Percentiles rank a stretch among this genome's conserved stretches.
Conservation (phyloP, 2,329 filamentous ascomycete genomes). For the Pyricularia sp. region DNA sequence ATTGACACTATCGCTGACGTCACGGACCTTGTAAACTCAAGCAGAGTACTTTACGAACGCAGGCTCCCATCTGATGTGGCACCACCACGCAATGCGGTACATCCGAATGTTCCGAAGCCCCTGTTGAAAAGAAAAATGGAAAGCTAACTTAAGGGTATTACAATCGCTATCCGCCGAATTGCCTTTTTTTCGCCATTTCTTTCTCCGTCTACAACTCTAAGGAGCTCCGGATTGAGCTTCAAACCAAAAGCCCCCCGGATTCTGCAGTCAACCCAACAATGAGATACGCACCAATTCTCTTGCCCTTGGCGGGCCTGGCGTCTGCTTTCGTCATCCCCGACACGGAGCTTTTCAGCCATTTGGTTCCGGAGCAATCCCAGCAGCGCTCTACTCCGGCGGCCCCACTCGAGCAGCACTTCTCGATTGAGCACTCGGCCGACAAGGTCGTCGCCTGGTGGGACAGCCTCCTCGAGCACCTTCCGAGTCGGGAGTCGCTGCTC, state of each 20-base stretch:
- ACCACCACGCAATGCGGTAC: background rate
- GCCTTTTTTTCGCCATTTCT: background rate
- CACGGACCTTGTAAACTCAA: background rate
- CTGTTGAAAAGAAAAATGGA: background rate
- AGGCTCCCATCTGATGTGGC: background rate
- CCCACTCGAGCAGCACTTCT: background rate
- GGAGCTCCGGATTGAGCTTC: background rate
- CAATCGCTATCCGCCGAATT: background rate
- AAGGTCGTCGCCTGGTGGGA: slow-evolving; percentile 9
- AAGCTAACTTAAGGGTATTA: background rate
- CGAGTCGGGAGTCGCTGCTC: slow-evolving; percentile 8
- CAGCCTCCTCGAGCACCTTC: slow-evolving; percentile 5
- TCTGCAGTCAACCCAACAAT: background rate
- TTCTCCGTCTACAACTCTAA: background rate
- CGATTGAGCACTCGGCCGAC: slow-evolving; percentile 6
- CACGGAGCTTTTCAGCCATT: slow-evolving; percentile 9
- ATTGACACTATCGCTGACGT: background rate
- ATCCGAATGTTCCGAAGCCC: background rate
- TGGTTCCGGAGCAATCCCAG: slow-evolving; percentile 2
- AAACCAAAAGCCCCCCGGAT: background rate
- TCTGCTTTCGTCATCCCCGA: slow-evolving; percentile 15
- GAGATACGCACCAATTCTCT: background rate
- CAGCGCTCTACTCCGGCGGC: slow-evolving; percentile 2
- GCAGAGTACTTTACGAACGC: background rate
- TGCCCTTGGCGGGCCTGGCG: slow-evolving; percentile 11